Base-by-base conservation (phyloP, 139 green algal species). In the Picochlorum sp. region DNA sequence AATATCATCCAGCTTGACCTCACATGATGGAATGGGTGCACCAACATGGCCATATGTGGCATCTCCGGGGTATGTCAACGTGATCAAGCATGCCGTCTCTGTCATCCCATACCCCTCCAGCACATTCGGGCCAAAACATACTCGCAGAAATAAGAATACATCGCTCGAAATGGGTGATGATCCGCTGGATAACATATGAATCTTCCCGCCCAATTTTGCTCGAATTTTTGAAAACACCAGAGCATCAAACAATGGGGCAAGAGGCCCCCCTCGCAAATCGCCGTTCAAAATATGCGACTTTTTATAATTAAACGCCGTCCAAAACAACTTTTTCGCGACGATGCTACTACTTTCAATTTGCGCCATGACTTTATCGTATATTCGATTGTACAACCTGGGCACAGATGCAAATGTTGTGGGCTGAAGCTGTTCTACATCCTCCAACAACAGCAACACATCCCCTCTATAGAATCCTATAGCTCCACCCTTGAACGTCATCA, bases 181-280 rank as follows among this genome's bases (percentile, higher is more conserved):
- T 10, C 91, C 91, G 61, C 78, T 84, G 41, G 61, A 75, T 69
- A 92, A 77, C 58, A 86, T 45, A 62, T 71, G 63, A 58, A 85
- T 73, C 54, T 79, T 46, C 49, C 87, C 87, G 37, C 86, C 86
- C 30, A 95, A 56, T 57, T 84, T 81, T 13, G 85, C 84, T 11
- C 68, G 70, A 46, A 97, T 83, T 77, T 98, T 98, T 61, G 71
- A 88, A 79, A 98, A 98, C 24, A 97, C 88, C n/a, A 98, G 79
- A 28, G 65, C 58, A 69, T 97, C 88, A 80, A 89, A 98, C 24
- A 97, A 78, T 15, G 63, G 64, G 8, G 76, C 91, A 79, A 84
- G 79, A 28, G 72, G 71, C 18, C 89, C 84, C 18, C 81, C 91
- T 24, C 61, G 73, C 16, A 79, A 63, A 69, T 92, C 86, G 72